A percentile compares a stretch with the other conserved stretches of the same genome.
Conservation (phyloP, 768 basidiomycete species). For the Termitomyces sp. region DNA sequence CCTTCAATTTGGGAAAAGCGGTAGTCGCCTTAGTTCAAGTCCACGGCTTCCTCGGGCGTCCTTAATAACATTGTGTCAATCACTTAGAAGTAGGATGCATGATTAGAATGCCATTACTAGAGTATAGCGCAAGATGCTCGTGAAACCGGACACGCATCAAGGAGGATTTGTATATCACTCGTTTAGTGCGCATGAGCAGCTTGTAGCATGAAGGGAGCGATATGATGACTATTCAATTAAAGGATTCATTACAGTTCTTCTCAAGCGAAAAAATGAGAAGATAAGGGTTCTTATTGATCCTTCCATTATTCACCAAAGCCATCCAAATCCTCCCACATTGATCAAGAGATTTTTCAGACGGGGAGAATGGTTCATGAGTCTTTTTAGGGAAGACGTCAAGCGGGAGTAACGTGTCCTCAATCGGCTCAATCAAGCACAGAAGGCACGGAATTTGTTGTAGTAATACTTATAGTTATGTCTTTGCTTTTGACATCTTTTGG, state of each 20-base stretch:
- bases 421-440: background rate
- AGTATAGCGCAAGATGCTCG: background rate
- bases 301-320: background rate
- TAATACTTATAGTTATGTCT: background rate
- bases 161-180: background rate
- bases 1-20: background rate
- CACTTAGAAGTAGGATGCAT: background rate
- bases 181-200: background rate
- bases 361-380: background rate
- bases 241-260: background rate
- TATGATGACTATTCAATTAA: background rate
- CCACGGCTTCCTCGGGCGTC: background rate
- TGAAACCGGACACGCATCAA: background rate
- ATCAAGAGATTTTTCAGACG: background rate
- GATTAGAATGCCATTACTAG: background rate
- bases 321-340: background rate
- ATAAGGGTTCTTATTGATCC: background rate
- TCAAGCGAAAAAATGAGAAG: background rate
- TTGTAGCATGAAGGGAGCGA: background rate
- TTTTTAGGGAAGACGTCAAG: background rate
- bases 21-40: background rate
- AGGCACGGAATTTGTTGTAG: background rate
- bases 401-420: background rate
- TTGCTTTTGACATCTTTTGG: background rate
- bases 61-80: background rate